Evolutionary conservation across 768 basidiomycete species (phyloP), one percentile per base, ranked within the genome.

Genomic region (Leccinum subgranulosum): DNA sequence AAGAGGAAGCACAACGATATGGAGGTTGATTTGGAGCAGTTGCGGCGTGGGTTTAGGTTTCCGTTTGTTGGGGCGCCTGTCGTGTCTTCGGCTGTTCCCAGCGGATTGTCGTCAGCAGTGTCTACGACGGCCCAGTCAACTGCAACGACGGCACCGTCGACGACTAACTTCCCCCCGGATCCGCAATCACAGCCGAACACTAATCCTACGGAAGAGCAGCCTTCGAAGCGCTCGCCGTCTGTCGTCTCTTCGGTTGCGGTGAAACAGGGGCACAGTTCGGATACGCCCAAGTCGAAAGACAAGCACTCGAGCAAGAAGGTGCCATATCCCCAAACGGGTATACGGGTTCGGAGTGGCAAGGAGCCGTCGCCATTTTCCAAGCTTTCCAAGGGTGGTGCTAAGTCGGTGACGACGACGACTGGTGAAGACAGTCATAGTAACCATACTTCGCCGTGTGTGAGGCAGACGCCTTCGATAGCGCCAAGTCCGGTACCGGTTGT

Each of bases 1-100:
- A 82, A 82, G 69, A 65, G 81, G 51, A 82, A 81, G 60, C 75
- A 71, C 9, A 69, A 69, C 19, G 77, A 79, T 53, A 67, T 73
- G 14, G 76, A 77, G 21, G 70, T 64, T 10, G 78, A 73, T 36
- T 57, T 66, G 1, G 66, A 68, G 34, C 70, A 65, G 43, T 49
- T 65, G 47, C 66, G 60, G 52, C 64, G 66, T 10, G 72, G 70
- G 49, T 80, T 81, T 58, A 74, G 75, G 49, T 63, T 80, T 11
- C 81, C 79, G 8, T 81, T 76, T 58, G 76, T 79, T 27, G 71
- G 74, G 10, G 65, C 67, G 0, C 71, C 74, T 3, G 75, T 76
- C 41, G 25, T 60, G 60, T 61, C 67, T 34, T 23, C 56, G 57
- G 34, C 54, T 34, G 8, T 48, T 60, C 57, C 9, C 31, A 50